Evolutionary conservation across 108 stramenopile species (phyloP), one percentile per base, ranked within the genome.

Genomic region (Cyclostephanos invisitatus): DNA sequence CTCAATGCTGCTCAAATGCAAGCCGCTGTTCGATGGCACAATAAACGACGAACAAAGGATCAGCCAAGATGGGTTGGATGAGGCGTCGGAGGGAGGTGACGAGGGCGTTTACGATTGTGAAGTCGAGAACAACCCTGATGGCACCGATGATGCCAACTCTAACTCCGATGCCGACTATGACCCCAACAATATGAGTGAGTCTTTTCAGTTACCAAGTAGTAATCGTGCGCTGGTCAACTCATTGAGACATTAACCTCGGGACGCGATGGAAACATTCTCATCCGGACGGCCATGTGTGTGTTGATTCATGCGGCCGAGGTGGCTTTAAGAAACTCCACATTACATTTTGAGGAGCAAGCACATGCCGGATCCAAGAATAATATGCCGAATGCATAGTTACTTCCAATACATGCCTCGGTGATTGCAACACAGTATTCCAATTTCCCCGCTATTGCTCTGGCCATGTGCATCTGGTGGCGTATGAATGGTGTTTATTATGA

Each of bases 381-480:
- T 2, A 21, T 36, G 2, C 3, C 37, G 10, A 57, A 22, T 15
- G 35, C 12, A 25, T 42, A 27, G 24, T 53, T 35, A 24, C 36
- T 53, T 62, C 62, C 48, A 14, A 49, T 77, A 22, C 63, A 64
- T 66, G 76, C 76, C 12, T 46, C 76, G 7, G 59, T 77, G 21
- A 40, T 70, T 50, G 69, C 63, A 7, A 77, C 76, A 38, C 70
- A 77, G 53, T 44, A 70, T 54, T 32, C 25, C 14, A 57, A 77
- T 37, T 77, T 66, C 42, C 76, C 76, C 21, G 69, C 76, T 12
- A 10, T 77, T 17, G 76, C 69, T 6, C 46, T 74, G 35, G 73
- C 56, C n/a, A 65, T 65, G 15, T 59, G 73, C 55, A 44, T 59
- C 6, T 28, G 65, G 2, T 46, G 44, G 44, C 28, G 51, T 47